Percentiles rank a stretch among this genome's conserved stretches.
phyloP scores from a whole-genome alignment of 2,329 filamentous ascomycete species.

The Ceratocystis colombiana region DNA sequence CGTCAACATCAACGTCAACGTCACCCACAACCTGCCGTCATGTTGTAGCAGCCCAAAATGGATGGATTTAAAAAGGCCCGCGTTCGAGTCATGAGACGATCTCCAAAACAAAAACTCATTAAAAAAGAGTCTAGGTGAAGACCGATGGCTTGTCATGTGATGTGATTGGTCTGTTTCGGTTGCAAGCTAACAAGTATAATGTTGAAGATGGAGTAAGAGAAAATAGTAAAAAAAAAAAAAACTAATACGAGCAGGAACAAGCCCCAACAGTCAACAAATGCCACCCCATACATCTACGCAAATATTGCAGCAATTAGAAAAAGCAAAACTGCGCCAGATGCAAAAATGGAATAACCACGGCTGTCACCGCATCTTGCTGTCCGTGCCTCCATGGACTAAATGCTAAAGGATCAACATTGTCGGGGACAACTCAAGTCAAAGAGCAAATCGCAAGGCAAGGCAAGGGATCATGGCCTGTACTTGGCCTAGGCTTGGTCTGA shows the following conservation, averaged over 20 bases:
- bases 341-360: not conserved
- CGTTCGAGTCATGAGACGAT: conserved; percentile 2
- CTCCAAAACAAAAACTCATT: not conserved
- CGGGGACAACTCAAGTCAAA: not conserved
- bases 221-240: not conserved
- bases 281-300: not conserved
- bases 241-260: not conserved
- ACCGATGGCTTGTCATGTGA: not conserved
- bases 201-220: not conserved
- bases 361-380: conserved; percentile 14
- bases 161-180: conserved; percentile 2
- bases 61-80: not conserved
- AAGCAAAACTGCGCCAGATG: not conserved
- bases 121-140: not conserved
- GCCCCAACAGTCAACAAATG: conserved; percentile 12
- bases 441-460: conserved; percentile 9
- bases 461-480: not conserved
- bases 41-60: not conserved
- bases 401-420: conserved; percentile 12
- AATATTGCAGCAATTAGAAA: not conserved
- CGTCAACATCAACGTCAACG: not conserved
- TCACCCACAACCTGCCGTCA: not conserved
- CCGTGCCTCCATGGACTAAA: not conserved
- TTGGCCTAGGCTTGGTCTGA: conserved; percentile 7
- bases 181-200: not conserved